These are phyloP conservation scores for Xylaria nigripes DNA, from an alignment of 495 filamentous ascomycete species.

Conservation along the genomic window DNA sequence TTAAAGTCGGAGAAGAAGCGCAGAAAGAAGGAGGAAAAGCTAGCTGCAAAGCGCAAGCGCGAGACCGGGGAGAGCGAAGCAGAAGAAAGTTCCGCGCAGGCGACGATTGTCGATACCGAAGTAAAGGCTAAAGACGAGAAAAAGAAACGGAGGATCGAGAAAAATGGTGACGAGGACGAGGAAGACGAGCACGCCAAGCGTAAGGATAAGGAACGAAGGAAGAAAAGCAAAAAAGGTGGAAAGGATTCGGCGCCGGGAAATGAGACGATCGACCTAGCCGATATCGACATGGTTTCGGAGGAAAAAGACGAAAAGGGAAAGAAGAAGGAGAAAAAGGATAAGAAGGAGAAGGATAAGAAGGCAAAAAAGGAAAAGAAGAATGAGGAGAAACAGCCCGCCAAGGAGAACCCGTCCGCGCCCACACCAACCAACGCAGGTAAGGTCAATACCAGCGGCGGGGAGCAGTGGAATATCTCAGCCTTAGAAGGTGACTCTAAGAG, in stretches of 20 bases:
- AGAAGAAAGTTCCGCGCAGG: neutral
- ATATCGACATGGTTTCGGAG: slow-evolving; percentile 20
- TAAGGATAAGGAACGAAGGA: slow-evolving; percentile 15
- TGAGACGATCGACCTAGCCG: slow-evolving; percentile 13
- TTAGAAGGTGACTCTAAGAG: slow-evolving; percentile 43
- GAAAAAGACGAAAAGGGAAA: slow-evolving; percentile 25
- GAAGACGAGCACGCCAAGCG: slow-evolving; percentile 10
- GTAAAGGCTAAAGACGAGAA: slow-evolving; percentile 14
- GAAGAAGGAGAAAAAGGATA: slow-evolving; percentile 10
- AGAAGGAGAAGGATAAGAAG: slow-evolving; percentile 16
- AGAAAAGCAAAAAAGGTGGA: slow-evolving; percentile 10
- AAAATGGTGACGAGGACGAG: slow-evolving; percentile 4
- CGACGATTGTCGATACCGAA: slow-evolving; percentile 7
- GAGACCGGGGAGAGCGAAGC: slow-evolving; percentile 17
- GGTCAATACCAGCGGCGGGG: slow-evolving; percentile 13
- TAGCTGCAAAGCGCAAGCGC: slow-evolving; percentile 22
- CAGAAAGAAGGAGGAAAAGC: slow-evolving; percentile 16
- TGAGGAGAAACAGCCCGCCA: neutral
- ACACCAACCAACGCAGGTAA: slow-evolving; percentile 6
- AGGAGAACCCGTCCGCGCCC: slow-evolving; percentile 11
- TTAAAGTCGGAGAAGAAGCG: slow-evolving; percentile 15
- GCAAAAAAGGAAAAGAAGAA: slow-evolving; percentile 13
- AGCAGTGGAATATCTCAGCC: slow-evolving; percentile 45
- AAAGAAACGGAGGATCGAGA: slow-evolving; percentile 19
- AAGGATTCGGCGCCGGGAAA: slow-evolving; percentile 7